Evolutionary conservation across 2,329 filamentous ascomycete species (phyloP).

Genomic region (Colletotrichum sp.): DNA sequence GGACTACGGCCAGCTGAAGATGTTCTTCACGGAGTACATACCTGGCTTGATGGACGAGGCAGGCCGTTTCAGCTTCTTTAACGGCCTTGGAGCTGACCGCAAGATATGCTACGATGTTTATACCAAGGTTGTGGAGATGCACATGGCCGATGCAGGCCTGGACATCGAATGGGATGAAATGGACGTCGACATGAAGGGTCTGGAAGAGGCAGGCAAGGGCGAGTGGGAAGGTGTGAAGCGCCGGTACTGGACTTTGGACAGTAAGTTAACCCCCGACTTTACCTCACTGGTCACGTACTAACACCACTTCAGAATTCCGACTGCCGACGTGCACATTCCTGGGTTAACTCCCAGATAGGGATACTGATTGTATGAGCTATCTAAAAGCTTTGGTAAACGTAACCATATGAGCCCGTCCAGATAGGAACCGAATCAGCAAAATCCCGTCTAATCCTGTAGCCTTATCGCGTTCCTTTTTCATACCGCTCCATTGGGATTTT

Average conservation of each 20-base stretch:
- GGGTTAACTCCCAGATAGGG: constrained; percentile 46
- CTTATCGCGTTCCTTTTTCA: constrained; percentile 21
- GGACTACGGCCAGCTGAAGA: constrained; percentile 82
- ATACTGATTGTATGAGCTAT: constrained; percentile 7
- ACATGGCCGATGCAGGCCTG: constrained; percentile 85
- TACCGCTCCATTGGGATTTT: constrained; percentile 11
- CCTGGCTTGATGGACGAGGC: constrained; percentile 75
- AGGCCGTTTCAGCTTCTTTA: constrained; percentile 86
- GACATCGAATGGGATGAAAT: constrained; percentile 88
- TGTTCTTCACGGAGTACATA: constrained; percentile 88
- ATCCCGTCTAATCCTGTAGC: constrained; percentile 21
- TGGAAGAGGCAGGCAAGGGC: constrained; percentile 70
- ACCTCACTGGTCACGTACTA: background rate
- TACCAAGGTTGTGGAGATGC: constrained; percentile 88
- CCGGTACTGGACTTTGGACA: constrained; percentile 87
- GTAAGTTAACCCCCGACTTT: constrained; percentile 42
- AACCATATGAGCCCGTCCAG: background rate
- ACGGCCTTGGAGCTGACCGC: constrained; percentile 90
- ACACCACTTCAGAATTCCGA: constrained; percentile 62
- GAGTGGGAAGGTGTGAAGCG: constrained; percentile 90
- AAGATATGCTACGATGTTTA: constrained; percentile 97
- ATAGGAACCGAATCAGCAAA: constrained; percentile 4
- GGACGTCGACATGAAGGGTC: constrained; percentile 67
- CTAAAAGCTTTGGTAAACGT: background rate
- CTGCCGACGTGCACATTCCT: constrained; percentile 78